A percentile compares a stretch with the other conserved stretches of the same genome.
phyloP scores from a whole-genome alignment of 768 basidiomycete species.

The Chalciporus piperatus region DNA sequence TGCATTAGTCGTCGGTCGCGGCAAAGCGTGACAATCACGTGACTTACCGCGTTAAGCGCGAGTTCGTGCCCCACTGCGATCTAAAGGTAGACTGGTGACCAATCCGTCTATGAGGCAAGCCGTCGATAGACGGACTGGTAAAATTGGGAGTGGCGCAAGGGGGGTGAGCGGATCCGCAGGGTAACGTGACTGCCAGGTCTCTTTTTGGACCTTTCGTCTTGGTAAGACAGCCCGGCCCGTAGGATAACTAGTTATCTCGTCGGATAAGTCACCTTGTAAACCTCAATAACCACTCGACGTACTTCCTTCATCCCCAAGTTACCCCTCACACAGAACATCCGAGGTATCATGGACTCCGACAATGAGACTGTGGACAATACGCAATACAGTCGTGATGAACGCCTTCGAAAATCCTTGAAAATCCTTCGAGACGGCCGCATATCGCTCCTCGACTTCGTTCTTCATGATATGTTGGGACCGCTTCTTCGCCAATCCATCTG shows the following conservation, averaged over 20 bases:
- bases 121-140: constrained; percentile 4
- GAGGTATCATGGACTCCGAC: neutral
- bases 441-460: constrained; percentile 1
- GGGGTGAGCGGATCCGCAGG: neutral
- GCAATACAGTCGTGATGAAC: neutral
- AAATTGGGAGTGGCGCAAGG: neutral
- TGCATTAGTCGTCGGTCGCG: no score
- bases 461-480: neutral
- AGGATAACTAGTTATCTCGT: neutral
- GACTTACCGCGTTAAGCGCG: no score
- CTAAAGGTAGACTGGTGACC: no score
- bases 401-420: neutral
- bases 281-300: neutral
- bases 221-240: neutral
- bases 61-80: no score
- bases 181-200: neutral
- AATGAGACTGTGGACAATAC: neutral
- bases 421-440: constrained; percentile 1
- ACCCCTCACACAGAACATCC: neutral
- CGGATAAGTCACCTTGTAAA: neutral
- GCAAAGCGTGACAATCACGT: no score
- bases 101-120: no score
- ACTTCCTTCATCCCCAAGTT: neutral
- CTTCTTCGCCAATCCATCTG: neutral
- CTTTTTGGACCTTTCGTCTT: neutral